A percentile compares a stretch with the other conserved stretches of the same genome.
These are phyloP conservation scores for Didymella exigua DNA, from an alignment of 2,329 filamentous ascomycete genomes.

Conservation along the genomic window DNA sequence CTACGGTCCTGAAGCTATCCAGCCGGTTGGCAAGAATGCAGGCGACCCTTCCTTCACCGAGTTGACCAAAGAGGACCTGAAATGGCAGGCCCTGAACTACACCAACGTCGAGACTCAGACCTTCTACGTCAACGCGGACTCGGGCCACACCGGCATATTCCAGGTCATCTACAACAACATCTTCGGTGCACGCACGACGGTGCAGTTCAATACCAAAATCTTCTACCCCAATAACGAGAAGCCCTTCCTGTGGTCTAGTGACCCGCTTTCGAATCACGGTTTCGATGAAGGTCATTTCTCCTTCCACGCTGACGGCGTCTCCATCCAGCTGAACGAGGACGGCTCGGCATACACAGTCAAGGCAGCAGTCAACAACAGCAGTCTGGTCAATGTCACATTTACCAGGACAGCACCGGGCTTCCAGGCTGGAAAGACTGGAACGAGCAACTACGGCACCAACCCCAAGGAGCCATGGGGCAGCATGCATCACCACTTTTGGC, in stretches of 20 bases:
- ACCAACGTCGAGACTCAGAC: conserved; percentile 94
- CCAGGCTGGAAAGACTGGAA: conserved; percentile 82
- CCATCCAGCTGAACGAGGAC: conserved; percentile 84
- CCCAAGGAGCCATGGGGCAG: conserved; percentile 84
- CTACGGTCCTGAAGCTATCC: conserved; percentile 88
- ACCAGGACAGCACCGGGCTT: conserved; percentile 79
- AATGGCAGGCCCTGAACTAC: conserved; percentile 80
- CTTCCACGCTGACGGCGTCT: conserved; percentile 86
- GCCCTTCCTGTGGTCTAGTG: conserved; percentile 82
- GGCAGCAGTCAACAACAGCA: conserved; percentile 79
- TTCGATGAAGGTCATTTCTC: conserved; percentile 83
- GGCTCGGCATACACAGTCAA: conserved; percentile 86
- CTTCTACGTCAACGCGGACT: conserved; percentile 86
- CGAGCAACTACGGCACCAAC: conserved; percentile 84
- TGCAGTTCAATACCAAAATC: conserved; percentile 93
- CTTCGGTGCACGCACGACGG: conserved; percentile 84
- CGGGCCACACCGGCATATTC: conserved; percentile 74
- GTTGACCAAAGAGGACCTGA: conserved; percentile 75
- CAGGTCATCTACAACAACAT: conserved; percentile 99
- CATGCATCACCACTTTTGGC: conserved; percentile 95
- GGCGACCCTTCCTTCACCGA: conserved; percentile 80
- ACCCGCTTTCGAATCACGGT: conserved; percentile 75
- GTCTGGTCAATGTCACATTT: conserved; percentile 85
- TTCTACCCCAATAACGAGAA: conserved; percentile 76
- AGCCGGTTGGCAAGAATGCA: conserved; percentile 81